These are phyloP conservation scores for Hortaea werneckii DNA, from an alignment of 2,329 filamentous ascomycete species.

Conservation along the genomic window DNA sequence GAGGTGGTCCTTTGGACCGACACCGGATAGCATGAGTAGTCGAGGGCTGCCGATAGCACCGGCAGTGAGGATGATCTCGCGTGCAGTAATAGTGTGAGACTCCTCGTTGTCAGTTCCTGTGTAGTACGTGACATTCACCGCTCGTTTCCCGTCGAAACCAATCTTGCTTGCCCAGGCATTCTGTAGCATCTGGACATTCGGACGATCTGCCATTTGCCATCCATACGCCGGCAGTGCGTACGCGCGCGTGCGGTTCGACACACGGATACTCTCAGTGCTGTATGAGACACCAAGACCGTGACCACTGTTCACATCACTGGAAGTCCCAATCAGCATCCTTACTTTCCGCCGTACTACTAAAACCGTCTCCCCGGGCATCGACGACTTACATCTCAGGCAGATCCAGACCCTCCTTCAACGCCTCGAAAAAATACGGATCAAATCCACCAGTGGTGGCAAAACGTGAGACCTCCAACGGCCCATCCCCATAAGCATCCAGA, in stretches of 20 bases:
- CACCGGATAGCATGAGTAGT: constrained; percentile 34
- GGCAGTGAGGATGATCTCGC: constrained; percentile 21
- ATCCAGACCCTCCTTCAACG: not conserved
- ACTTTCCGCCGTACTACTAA: no score
- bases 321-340: not conserved
- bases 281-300: not conserved
- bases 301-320: not conserved
- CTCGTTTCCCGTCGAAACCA: not conserved
- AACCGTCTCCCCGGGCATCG: not conserved
- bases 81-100: constrained; percentile 14
- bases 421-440: not conserved
- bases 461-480: not conserved
- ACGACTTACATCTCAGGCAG: constrained; percentile 22
- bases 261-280: not conserved
- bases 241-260: constrained; percentile 12
- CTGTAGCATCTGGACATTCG: not conserved
- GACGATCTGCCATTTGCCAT: not conserved
- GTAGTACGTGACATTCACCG: not conserved
- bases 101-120: not conserved
- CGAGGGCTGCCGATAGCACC: constrained; percentile 22
- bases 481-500: constrained; percentile 18
- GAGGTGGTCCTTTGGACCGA: constrained; percentile 47
- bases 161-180: not conserved
- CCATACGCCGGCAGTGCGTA: not conserved
- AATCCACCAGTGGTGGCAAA: not conserved